Evolutionary conservation across 495 filamentous ascomycete species (phyloP).

Genomic region (Aspergillus bertholletiae): DNA sequence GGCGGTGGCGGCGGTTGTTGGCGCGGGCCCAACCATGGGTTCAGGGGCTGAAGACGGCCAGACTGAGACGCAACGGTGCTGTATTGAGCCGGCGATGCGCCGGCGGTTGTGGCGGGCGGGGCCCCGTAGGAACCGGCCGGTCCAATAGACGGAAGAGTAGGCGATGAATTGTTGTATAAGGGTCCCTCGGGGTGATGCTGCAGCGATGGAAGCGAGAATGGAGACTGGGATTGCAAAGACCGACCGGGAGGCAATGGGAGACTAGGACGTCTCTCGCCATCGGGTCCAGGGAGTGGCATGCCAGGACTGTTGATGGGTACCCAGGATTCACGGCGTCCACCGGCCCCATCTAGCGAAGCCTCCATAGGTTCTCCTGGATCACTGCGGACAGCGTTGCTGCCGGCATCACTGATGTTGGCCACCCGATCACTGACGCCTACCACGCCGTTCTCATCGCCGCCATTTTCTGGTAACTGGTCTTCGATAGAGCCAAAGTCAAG

Average conservation of each 20-base stretch:
- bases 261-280: conserved; percentile 43
- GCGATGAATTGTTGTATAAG: conserved; percentile 34
- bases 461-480: conserved; percentile 34
- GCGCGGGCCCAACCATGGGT: conserved; percentile 36
- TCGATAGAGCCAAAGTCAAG: conserved; percentile 55
- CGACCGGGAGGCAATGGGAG: conserved; percentile 37
- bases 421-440: conserved; percentile 26
- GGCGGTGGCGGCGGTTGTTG: conserved; percentile 34
- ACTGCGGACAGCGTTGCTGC: conserved; percentile 40
- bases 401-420: conserved; percentile 37
- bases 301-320: conserved; percentile 43
- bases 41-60: conserved; percentile 41
- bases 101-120: conserved; percentile 20
- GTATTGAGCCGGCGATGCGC: conserved; percentile 32
- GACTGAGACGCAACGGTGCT: conserved; percentile 19
- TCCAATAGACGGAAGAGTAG: conserved; percentile 33
- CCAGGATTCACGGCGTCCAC: conserved; percentile 43
- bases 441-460: conserved; percentile 31
- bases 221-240: conserved; percentile 35
- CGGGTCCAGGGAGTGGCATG: conserved; percentile 31
- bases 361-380: conserved; percentile 38
- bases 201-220: conserved; percentile 40
- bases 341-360: conserved; percentile 27
- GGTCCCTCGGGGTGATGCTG: conserved; percentile 41
- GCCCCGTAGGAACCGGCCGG: conserved; percentile 15